These are phyloP conservation scores for Byssoonygena ceratinophila DNA, from an alignment of 2,329 filamentous ascomycete genomes.

Conservation along the genomic window DNA sequence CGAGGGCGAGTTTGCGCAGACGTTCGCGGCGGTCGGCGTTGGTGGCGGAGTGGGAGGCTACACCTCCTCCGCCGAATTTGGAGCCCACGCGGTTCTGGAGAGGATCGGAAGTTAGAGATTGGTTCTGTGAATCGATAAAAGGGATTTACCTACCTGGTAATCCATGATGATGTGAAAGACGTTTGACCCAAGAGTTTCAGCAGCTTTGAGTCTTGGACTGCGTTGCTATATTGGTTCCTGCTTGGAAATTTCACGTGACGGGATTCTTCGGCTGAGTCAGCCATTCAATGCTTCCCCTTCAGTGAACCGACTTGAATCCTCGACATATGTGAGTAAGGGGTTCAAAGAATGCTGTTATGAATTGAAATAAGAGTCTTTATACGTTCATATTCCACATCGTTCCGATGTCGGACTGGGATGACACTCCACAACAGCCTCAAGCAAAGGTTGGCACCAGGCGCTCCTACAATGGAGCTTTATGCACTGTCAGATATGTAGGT, in stretches of 20 bases:
- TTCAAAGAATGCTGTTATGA: too few species aligned
- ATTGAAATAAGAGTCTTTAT: too few species aligned
- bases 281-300: too few species aligned
- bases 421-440: not conserved
- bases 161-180: conserved; percentile 32
- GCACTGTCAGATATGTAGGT: conserved; percentile 78
- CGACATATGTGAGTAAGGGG: too few species aligned
- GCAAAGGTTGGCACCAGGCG: conserved; percentile 48
- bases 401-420: not conserved
- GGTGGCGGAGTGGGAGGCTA: conserved; percentile 83
- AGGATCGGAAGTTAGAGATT: not conserved
- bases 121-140: conserved; percentile 1
- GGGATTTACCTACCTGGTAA: conserved; percentile 37
- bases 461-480: conserved; percentile 65
- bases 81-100: conserved; percentile 85
- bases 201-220: not conserved
- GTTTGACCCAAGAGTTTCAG: not conserved
- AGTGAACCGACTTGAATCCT: too few species aligned
- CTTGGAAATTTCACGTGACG: too few species aligned
- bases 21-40: conserved; percentile 97
- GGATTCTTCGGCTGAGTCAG: too few species aligned
- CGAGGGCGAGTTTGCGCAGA: conserved; percentile 92
- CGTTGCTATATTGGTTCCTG: not conserved
- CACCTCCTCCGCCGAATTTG: conserved; percentile 95
- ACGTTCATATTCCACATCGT: not conserved